Conservation (phyloP, 495 filamentous ascomycete genomes). For the Astrocystis sublimbata region DNA sequence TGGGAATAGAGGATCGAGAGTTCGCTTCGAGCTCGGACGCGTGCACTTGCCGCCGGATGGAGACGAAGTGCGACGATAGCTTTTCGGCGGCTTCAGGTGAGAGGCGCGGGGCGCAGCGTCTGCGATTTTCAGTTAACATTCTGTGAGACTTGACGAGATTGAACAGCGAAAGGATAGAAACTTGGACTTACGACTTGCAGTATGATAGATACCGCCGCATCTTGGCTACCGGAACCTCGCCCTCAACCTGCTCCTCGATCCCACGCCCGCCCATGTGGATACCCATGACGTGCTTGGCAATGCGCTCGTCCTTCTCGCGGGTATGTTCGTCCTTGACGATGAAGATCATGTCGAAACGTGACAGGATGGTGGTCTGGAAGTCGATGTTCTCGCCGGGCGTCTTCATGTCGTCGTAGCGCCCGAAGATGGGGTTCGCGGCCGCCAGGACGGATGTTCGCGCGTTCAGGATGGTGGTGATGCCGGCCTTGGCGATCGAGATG, state of each 20-base stretch:
- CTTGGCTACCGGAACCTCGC: constrained; percentile 89
- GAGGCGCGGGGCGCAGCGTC: constrained; percentile 89
- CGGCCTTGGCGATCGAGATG: constrained; percentile 98
- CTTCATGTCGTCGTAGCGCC: constrained; percentile 97
- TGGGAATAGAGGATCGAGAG: constrained; percentile 87
- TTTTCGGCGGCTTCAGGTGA: constrained; percentile 93
- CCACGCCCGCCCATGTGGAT: constrained; percentile 93
- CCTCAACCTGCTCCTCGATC: constrained; percentile 77
- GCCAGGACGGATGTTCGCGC: constrained; percentile 93
- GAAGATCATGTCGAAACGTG: constrained; percentile 99
- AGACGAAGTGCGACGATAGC: constrained; percentile 95
- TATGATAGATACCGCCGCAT: constrained; percentile 99
- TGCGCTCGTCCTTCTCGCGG: constrained; percentile 82
- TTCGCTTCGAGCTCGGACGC: constrained; percentile 84
- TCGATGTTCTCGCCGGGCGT: constrained; percentile 98
- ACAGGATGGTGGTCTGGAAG: constrained; percentile 98
- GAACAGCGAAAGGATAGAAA: no score
- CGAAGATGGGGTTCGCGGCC: constrained; percentile 96
- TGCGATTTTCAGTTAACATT: constrained; percentile 46
- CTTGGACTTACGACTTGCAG: constrained; percentile 77
- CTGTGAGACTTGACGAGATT: not conserved
- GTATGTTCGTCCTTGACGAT: constrained; percentile 97
- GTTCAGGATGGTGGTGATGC: constrained; percentile 98
- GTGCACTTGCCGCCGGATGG: constrained; percentile 93
- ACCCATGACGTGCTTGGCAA: constrained; percentile 96